Base-by-base conservation (phyloP, 1,284 basidiomycete genomes). In the Trichosporon coremiiforme region DNA sequence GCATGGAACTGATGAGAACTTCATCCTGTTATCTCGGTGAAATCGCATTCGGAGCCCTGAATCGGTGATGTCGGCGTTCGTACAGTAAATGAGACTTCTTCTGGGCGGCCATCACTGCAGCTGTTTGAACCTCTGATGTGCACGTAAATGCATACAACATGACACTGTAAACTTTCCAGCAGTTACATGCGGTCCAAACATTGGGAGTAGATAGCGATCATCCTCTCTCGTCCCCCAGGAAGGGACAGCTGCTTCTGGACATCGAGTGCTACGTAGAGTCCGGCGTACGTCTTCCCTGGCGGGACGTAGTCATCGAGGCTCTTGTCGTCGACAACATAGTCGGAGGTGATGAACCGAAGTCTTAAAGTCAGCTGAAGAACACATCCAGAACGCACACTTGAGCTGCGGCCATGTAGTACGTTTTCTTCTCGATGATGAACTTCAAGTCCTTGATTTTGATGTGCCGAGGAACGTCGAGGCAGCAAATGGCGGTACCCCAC, bases 251-350 rank as follows among this genome's bases (percentile, higher is more conserved):
- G 41, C 41, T 53, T 53, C 20, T 22, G 22, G 50, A 53, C 4
- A 17, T 53, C 50, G 20, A 53, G 50, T 20, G 6, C 10, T 10
- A 53, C 50, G 9, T 3, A 20, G 17, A 53, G 20, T 4, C 50
- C 50, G 50, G 22, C 50, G 50, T 53, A 53, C 20, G 50, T 25
- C 50, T 25, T 53, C 50, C 50, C 50, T 12, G 50, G 50, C 17
- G 20, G 2, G 22, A 53, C 50, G 8, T 53, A 53, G 50, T 53
- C 20, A 20, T 53, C 9, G 20, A 53, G 50, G 20, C 50, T 9
- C 22, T 22, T 20, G n/a, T 53, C 9, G 20, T 53, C 50, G 20
- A 25, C n/a, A 20, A 53, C 50, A 8, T 22, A 2, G 2, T 12
- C 22, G 2, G 50, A 17, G 9, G 10, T 53, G 20, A 22, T 25